phyloP scores from a whole-genome alignment of 768 basidiomycete genomes.

The Amanita rubescens region DNA sequence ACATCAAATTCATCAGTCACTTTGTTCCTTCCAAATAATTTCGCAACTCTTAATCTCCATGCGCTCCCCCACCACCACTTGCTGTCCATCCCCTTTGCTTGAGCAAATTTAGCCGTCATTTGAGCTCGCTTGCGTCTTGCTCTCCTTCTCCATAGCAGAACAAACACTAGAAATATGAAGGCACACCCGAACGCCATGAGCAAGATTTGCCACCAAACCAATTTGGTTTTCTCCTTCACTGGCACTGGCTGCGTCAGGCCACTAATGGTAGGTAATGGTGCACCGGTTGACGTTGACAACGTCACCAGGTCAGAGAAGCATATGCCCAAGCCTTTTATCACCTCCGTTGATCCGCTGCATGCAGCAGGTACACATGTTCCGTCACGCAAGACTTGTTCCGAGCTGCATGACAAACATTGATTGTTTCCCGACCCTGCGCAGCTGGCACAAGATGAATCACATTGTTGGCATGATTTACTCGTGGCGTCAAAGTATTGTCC shows the following conservation, averaged over 20 bases:
- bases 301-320: slow-evolving; percentile 73
- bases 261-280: slow-evolving; percentile 48
- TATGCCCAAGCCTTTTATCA: slow-evolving; percentile 64
- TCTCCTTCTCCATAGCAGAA: slow-evolving; percentile 67
- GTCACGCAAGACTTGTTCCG: slow-evolving; percentile 49
- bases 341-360: slow-evolving; percentile 46
- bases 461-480: slow-evolving; percentile 56
- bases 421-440: slow-evolving; percentile 61
- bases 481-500: slow-evolving; percentile 66
- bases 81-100: slow-evolving; percentile 45
- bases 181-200: slow-evolving; percentile 78
- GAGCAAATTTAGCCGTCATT: slow-evolving; percentile 58
- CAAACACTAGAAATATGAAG: slow-evolving; percentile 61
- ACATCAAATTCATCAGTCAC: neutral
- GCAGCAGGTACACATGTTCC: slow-evolving; percentile 60
- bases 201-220: slow-evolving; percentile 80
- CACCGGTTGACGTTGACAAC: slow-evolving; percentile 35
- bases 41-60: slow-evolving; percentile 53
- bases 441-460: slow-evolving; percentile 71
- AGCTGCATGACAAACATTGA: slow-evolving; percentile 68
- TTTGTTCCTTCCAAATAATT: slow-evolving; percentile 37
- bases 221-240: slow-evolving; percentile 20
- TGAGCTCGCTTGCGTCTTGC: slow-evolving; percentile 65
- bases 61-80: slow-evolving; percentile 38
- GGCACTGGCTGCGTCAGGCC: slow-evolving; percentile 48